Base-by-base conservation (phyloP, 345 rosid species). In the Syzygium aromaticum region DNA sequence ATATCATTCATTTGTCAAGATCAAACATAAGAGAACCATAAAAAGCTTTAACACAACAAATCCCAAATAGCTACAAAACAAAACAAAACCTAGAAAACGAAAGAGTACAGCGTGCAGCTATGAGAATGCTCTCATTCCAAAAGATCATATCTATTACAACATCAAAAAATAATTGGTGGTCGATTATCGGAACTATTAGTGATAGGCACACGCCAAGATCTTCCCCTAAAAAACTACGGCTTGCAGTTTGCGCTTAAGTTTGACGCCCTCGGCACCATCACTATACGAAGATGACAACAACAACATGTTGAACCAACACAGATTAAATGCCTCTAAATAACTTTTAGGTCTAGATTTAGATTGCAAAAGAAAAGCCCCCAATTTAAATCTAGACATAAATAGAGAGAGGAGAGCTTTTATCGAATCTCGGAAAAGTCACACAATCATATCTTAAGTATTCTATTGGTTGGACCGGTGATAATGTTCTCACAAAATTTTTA, bases 161-260 rank as follows among this genome's bases (percentile, higher is more conserved):
- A 22, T 56, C 11, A 22, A 54, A 22, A 56, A 9, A 11, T 51
- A 51, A 51, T 11, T 11, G 13, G 13, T 51, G 52, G 13, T 11
- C 52, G 3, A 51, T 9, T 9, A 51, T 51, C 27, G 28, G 14
- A 57, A 57, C 6, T 4, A 43, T 43, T 43, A 43, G 46, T 43
- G 0, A 57, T 57, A 14, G 11, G 3, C 25, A 57, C 25, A 57
- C 0, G 7, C 0, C 0, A 0, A 57, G 64, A 57, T 57, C 28
- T 57, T 57, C 64, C 64, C 64, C 64, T 57, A n/a, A 57, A 3
- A 57, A 57, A 23, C 1, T n/a, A 59, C 25, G 30, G 64, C 7
- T 59, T 59, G 30, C 3, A 59, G 3, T 59, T 11, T 59, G 64
- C 30, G 11, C 0, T 1, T 59, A 59, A 3, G 30, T 59, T 59